Evolutionary conservation across 2,329 filamentous ascomycete genomes (phyloP).

Genomic region (Periconia macrospinosa): DNA sequence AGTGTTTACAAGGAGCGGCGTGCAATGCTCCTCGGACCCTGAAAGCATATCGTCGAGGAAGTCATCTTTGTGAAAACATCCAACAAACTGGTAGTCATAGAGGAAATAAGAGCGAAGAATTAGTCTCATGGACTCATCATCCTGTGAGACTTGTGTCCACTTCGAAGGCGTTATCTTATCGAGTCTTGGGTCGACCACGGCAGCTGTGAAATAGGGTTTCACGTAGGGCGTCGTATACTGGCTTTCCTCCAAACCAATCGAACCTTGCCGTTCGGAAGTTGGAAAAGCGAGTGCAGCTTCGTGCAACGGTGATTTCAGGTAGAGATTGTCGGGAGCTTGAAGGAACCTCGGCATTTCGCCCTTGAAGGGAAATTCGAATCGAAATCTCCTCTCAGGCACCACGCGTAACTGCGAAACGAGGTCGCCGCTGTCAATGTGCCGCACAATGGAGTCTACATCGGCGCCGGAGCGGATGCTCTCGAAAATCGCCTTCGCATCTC

Average conservation of each 20-base stretch:
- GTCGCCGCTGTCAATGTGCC: background rate
- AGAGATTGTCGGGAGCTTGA: background rate
- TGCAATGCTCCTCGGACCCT: conserved; percentile 14
- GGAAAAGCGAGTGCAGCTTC: background rate
- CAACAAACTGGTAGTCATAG: conserved; percentile 11
- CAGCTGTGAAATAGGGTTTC: conserved; percentile 18
- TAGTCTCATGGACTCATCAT: conserved; percentile 16
- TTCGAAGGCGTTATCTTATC: conserved; percentile 12
- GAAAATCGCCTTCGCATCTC: background rate
- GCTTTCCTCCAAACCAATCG: background rate
- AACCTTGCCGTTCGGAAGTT: too few species aligned
- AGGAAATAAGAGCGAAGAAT: conserved; percentile 17
- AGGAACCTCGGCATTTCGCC: conserved; percentile 1
- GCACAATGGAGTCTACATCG: background rate
- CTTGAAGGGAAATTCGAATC: conserved; percentile 1
- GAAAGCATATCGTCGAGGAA: conserved; percentile 23
- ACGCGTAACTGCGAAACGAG: background rate
- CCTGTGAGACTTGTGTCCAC: conserved; percentile 20
- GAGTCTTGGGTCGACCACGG: conserved; percentile 17
- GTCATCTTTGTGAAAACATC: conserved; percentile 18
- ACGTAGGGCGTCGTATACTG: conserved; percentile 10
- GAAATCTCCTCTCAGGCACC: background rate
- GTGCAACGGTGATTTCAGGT: background rate
- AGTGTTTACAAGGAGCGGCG: conserved; percentile 21
- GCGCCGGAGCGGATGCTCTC: background rate